Conservation (phyloP, 495 filamentous ascomycete species). For the Podospora pseudocomata region DNA sequence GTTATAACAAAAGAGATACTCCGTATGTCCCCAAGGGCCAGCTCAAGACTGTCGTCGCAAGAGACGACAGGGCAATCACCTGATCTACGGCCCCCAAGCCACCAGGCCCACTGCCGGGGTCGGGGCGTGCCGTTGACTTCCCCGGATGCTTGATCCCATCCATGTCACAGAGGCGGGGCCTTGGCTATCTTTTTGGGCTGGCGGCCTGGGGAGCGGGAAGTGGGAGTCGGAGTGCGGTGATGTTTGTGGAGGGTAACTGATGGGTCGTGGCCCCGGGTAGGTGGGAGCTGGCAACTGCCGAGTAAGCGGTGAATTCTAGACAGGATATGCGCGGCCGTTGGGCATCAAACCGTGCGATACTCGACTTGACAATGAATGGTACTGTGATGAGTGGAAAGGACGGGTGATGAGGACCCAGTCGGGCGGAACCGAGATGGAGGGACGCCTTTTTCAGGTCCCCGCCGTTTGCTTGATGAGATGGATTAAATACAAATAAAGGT, state of each 20-base stretch:
- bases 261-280: neutral
- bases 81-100: neutral
- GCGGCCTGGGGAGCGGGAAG: neutral
- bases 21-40: no score
- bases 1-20: no score
- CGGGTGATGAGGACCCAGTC: slow-evolving; percentile 3
- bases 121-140: neutral
- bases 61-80: neutral
- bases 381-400: neutral
- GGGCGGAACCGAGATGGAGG: slow-evolving; percentile 13
- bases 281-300: no score
- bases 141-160: neutral
- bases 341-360: neutral
- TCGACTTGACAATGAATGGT: neutral
- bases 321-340: neutral
- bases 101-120: neutral
- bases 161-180: neutral
- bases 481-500: neutral
- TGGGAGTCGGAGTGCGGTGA: neutral
- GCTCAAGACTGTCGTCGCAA: neutral
- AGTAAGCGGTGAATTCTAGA: neutral
- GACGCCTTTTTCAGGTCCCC: neutral
- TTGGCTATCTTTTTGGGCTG: neutral
- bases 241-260: neutral
- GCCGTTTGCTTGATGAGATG: neutral